phyloP scores from a whole-genome alignment of 2,329 filamentous ascomycete genomes.

The Tothia fuscella region DNA sequence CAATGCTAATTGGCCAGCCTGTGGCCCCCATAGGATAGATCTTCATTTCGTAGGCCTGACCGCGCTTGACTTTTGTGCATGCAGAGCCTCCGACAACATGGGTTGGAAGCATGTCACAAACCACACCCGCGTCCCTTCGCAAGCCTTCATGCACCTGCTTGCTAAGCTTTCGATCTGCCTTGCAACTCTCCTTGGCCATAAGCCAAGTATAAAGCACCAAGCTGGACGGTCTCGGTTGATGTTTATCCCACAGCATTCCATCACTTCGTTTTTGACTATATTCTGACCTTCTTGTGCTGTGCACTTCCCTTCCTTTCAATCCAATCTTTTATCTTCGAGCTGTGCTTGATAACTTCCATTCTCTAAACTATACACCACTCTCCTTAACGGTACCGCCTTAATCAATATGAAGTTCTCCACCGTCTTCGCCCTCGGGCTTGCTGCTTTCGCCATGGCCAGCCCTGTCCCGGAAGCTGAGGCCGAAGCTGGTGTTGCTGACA shows the following conservation, averaged over 20 bases:
- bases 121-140: not conserved
- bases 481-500: conserved; percentile 3
- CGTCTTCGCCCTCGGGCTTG: conserved; percentile 1
- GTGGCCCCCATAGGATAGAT: no score
- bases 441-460: conserved; percentile 1
- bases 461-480: conserved; percentile 2
- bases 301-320: conserved; percentile 2
- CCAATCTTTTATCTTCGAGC: not conserved
- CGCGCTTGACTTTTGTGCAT: conserved; percentile 1
- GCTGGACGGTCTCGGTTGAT: not conserved
- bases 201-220: not conserved
- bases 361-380: not conserved
- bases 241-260: not conserved
- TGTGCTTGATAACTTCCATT: conserved; percentile 5
- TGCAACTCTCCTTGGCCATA: not conserved
- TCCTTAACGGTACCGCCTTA: not conserved
- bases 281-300: not conserved
- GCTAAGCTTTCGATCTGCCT: not conserved
- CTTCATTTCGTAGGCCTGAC: no score
- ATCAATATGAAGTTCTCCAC: conserved; percentile 3
- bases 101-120: not conserved
- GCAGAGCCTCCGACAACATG: not conserved
- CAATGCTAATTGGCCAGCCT: no score
- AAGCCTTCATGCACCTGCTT: not conserved
- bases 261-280: not conserved